Conservation (phyloP, 306 rosid genomes). For the Canavalia ensiformis region DNA sequence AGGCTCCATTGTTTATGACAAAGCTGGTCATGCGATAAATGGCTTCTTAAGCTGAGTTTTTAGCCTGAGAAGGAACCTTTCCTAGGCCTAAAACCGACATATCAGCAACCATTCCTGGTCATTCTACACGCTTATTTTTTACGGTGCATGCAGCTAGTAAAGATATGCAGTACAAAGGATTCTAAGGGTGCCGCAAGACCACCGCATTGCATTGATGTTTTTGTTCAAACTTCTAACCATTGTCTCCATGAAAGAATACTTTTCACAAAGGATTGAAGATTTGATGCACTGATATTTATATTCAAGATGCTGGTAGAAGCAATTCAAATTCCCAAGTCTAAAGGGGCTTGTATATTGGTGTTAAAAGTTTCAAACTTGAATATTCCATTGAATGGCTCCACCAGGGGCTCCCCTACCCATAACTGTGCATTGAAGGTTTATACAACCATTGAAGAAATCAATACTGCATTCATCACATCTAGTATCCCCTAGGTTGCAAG, state of each 20-base stretch:
- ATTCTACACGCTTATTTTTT: too few species aligned
- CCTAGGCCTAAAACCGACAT: too few species aligned
- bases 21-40: too few species aligned
- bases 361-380: slow-evolving; percentile 97
- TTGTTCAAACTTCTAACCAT: slow-evolving; percentile 90
- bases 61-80: too few species aligned
- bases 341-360: slow-evolving; percentile 62
- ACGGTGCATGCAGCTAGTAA: too few species aligned
- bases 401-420: slow-evolving; percentile 98
- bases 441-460: slow-evolving; percentile 93
- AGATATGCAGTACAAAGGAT: slow-evolving; percentile 28
- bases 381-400: slow-evolving; percentile 98
- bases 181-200: background rate
- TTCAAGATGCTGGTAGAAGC: slow-evolving; percentile 89
- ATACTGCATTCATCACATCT: slow-evolving; percentile 91
- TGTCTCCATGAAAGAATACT: slow-evolving; percentile 89
- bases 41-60: too few species aligned
- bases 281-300: slow-evolving; percentile 89
- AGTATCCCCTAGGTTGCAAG: slow-evolving; percentile 93
- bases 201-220: slow-evolving; percentile 80
- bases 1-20: too few species aligned
- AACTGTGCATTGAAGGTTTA: slow-evolving; percentile 93
- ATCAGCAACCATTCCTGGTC: too few species aligned
- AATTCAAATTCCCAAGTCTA: slow-evolving; percentile 84
- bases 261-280: slow-evolving; percentile 79